phyloP scores from a whole-genome alignment of 1,284 basidiomycete genomes.

The Malassezia brasiliensis region DNA sequence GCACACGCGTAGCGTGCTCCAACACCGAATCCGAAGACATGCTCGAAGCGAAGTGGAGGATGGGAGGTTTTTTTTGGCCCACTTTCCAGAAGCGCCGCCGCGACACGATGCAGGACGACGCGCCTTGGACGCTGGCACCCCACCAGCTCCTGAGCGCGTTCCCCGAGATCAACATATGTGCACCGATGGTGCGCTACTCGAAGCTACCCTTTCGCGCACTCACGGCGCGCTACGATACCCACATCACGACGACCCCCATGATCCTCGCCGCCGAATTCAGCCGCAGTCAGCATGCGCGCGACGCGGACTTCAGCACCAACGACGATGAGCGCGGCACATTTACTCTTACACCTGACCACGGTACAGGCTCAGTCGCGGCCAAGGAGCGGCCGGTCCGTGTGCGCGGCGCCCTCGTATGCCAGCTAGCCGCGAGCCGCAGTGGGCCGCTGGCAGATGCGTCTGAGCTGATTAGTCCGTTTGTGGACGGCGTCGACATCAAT shows the following conservation, averaged over 20 bases:
- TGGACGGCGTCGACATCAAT: conserved; percentile 58
- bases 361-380: neutral
- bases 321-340: conserved; percentile 51
- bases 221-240: conserved; percentile 55
- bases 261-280: conserved; percentile 56
- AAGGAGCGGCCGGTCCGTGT: conserved; percentile 32
- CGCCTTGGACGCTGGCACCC: conserved; percentile 19
- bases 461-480: conserved; percentile 53
- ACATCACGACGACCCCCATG: conserved; percentile 59
- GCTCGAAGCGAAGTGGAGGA: no score
- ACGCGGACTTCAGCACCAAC: conserved; percentile 55
- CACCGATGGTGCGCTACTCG: conserved; percentile 56
- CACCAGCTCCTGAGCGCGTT: conserved; percentile 30
- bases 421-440: conserved; percentile 55
- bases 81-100: neutral
- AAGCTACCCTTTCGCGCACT: conserved; percentile 57
- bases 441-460: conserved; percentile 54
- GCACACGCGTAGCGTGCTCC: conserved; percentile 1
- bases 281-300: conserved; percentile 53
- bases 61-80: no score
- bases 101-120: conserved; percentile 23
- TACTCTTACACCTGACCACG: neutral
- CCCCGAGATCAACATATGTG: conserved; percentile 39
- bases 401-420: conserved; percentile 54
- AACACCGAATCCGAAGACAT: conserved; percentile 19